Evolutionary conservation across 2,329 filamentous ascomycete genomes (phyloP).

Genomic region (Colletotrichum coccodes): DNA sequence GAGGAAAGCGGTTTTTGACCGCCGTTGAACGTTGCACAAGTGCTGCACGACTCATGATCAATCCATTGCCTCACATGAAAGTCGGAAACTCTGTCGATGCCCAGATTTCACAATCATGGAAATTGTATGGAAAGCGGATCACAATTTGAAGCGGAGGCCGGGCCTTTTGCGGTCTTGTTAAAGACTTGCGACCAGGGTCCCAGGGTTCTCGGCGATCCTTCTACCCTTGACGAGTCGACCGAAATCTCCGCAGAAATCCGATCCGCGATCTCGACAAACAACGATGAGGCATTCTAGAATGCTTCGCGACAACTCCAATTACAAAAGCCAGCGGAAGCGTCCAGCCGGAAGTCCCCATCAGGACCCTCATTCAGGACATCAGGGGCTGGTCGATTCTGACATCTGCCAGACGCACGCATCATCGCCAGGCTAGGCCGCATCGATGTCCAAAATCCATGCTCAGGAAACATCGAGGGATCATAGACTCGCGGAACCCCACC

Average conservation of each 20-base stretch:
- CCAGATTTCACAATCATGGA: not conserved
- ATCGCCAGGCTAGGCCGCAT: constrained; percentile 28
- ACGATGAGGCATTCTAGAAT: not conserved
- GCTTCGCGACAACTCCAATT: not conserved
- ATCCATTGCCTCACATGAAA: not conserved
- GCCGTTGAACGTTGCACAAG: not conserved
- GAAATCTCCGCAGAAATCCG: constrained; percentile 29
- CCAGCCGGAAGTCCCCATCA: not conserved
- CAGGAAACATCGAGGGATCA: constrained; percentile 30
- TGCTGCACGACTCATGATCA: not conserved
- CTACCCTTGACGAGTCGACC: constrained; percentile 15
- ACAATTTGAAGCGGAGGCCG: constrained; percentile 1
- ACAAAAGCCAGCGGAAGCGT: not conserved
- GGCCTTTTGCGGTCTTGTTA: constrained; percentile 26
- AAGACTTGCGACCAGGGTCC: constrained; percentile 3
- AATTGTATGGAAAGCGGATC: constrained; percentile 3
- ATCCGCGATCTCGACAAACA: constrained; percentile 17
- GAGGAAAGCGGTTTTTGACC: not conserved
- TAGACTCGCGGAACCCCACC: constrained; percentile 32
- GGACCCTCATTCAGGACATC: not conserved
- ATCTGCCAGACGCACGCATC: constrained; percentile 25
- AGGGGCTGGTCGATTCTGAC: constrained; percentile 25
- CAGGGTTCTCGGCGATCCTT: constrained; percentile 17
- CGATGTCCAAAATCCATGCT: constrained; percentile 24
- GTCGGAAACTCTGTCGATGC: not conserved